phyloP scores from a whole-genome alignment of 768 basidiomycete species.

The Trametes coccinea region DNA sequence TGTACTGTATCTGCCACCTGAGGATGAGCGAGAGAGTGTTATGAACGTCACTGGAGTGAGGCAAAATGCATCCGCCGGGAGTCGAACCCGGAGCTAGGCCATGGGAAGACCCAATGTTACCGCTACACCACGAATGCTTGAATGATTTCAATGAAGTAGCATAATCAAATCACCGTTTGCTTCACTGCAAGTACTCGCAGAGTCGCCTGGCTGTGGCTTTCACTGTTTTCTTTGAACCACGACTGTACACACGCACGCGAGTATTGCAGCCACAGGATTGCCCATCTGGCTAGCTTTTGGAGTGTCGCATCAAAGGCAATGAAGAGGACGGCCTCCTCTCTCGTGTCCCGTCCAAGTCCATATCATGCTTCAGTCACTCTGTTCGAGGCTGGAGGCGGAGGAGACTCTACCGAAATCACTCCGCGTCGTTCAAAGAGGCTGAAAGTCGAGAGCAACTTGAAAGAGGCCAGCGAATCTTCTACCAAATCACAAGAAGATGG shows the following conservation, averaged over 20 bases:
- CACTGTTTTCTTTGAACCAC: too few species aligned
- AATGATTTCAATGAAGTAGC: too few species aligned
- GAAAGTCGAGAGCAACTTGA: background rate
- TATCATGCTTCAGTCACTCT: conserved; percentile 20
- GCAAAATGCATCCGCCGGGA: conserved; percentile 50
- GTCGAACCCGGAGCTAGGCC: conserved; percentile 63
- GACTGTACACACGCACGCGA: too few species aligned
- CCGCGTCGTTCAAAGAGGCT: conserved; percentile 17
- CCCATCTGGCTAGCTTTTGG: background rate
- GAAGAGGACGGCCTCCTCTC: background rate
- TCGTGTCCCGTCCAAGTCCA: conserved; percentile 13
- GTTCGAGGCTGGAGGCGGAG: conserved; percentile 27
- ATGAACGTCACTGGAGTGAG: too few species aligned
- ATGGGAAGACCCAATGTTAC: conserved; percentile 90
- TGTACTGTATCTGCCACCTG: too few species aligned
- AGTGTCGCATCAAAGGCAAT: background rate
- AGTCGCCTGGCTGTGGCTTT: too few species aligned
- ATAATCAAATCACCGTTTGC: too few species aligned
- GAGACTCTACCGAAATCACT: background rate
- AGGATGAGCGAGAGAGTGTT: too few species aligned
- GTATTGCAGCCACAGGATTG: background rate
- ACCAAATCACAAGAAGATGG: too few species aligned
- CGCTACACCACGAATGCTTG: conserved; percentile 64
- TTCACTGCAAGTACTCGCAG: too few species aligned
- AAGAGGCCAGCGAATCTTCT: background rate